phyloP scores from a whole-genome alignment of 1,284 basidiomycete species.

The Gomphus sp. region DNA sequence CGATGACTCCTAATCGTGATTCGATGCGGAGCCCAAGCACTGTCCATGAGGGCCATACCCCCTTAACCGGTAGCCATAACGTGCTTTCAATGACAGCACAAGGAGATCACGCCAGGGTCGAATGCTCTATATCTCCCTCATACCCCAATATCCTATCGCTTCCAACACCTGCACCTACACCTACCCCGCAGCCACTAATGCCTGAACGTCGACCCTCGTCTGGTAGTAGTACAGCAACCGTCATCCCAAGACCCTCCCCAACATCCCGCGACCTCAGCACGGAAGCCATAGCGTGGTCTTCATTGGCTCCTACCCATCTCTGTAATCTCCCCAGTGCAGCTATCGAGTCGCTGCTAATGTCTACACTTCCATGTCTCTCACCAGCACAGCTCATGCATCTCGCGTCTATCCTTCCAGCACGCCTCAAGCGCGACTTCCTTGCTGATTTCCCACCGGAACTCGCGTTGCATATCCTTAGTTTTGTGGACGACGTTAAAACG shows the following conservation, averaged over 20 bases:
- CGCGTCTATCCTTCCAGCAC: conserved; percentile 40
- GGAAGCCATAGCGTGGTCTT: conserved; percentile 1
- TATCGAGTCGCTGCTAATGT: neutral
- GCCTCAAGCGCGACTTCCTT: conserved; percentile 81
- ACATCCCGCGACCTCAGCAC: neutral
- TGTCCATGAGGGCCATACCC: neutral
- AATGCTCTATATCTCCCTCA: neutral
- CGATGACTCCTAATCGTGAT: neutral
- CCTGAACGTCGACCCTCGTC: neutral
- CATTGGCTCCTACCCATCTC: conserved; percentile 1
- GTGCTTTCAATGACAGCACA: neutral
- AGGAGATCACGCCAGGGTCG: neutral
- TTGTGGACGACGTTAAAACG: conserved; percentile 74
- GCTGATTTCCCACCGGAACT: conserved; percentile 79
- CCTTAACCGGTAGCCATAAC: neutral
- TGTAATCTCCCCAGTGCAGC: neutral
- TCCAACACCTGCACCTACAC: conserved; percentile 1
- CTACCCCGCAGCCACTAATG: neutral
- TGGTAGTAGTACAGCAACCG: neutral
- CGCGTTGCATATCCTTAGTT: conserved; percentile 71
- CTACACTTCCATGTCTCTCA: neutral
- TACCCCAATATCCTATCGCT: neutral
- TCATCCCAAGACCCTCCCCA: neutral
- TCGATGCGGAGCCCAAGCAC: neutral
- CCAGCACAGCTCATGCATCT: conserved; percentile 3